Evolutionary conservation across 2,329 filamentous ascomycete species (phyloP).

Genomic region (Phyllosticta paracitricarpa): DNA sequence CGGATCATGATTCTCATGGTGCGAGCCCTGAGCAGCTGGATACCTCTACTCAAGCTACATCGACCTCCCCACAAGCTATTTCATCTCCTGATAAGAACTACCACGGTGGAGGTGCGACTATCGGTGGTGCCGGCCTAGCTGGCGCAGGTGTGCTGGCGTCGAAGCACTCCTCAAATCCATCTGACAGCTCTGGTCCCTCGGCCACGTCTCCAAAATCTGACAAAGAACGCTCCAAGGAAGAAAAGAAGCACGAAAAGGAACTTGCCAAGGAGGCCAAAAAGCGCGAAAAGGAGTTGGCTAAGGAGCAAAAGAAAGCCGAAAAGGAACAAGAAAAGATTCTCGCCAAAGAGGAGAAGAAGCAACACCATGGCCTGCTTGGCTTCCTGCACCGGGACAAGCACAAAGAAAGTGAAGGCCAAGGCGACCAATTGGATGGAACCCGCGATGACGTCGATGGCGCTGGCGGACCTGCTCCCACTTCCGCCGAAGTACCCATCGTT

Average conservation of each 20-base stretch:
- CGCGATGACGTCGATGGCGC: background rate
- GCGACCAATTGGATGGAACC: slow-evolving; percentile 13
- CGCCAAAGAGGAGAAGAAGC: slow-evolving; percentile 24
- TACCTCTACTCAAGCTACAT: background rate
- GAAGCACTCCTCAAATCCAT: slow-evolving; percentile 16
- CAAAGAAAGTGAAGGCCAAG: slow-evolving; percentile 17
- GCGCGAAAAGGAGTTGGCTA: slow-evolving; percentile 8
- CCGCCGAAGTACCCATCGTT: slow-evolving; percentile 14
- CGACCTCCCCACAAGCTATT: background rate
- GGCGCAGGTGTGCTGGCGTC: slow-evolving; percentile 18
- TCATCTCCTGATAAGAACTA: slow-evolving; percentile 14
- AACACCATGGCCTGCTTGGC: slow-evolving; percentile 23
- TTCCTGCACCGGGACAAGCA: slow-evolving; percentile 34
- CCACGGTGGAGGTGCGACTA: slow-evolving; percentile 19
- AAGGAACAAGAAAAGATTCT: slow-evolving; percentile 12
- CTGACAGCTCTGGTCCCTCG: background rate
- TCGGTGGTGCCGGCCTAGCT: slow-evolving; percentile 17
- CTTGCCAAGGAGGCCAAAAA: slow-evolving; percentile 12
- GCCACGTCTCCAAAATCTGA: slow-evolving; percentile 14
- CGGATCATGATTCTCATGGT: background rate
- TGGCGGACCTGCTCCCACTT: background rate
- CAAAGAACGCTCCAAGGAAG: slow-evolving; percentile 11
- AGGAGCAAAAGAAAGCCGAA: slow-evolving; percentile 13
- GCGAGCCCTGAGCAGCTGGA: background rate
- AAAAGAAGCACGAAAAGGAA: slow-evolving; percentile 16